Base-by-base conservation (phyloP, 306 rosid species). In the Astragalus membranaceus region DNA sequence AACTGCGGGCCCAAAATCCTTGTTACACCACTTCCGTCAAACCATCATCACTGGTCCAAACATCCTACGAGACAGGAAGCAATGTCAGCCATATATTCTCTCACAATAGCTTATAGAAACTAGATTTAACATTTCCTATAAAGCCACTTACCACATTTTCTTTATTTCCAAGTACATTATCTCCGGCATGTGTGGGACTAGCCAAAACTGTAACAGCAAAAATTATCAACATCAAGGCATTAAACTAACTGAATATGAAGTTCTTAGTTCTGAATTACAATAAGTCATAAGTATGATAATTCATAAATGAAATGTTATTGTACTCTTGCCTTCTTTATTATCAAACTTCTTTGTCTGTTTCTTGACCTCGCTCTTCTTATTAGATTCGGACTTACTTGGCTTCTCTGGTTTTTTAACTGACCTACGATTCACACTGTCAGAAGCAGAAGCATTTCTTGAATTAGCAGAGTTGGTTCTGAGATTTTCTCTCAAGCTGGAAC, bases 81-180 rank as follows among this genome's bases (percentile, higher is more conserved):
- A 54, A 7, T 23, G 39, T 33, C 70, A 69, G 66, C 30, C 70
- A 14, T 61, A 60, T 14, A 20, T 41, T 8, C 35, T 35, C 17
- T 15, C 30, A n/a, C 17, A 57, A n/a, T 50, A 23, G 51, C 13
- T 47, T 53, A 8, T 11, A 35, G 14, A 55, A 36, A 3, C n/a
- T 46, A n/a, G 33, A 71, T 17, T 17, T 36, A 16, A 62, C 15
- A 10, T 26, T 13, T 42, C 30, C 13, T 41, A 12, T 6, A 6
- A 30, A 54, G 44, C 15, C 33, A 54, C 69, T 74, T 79, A 85
- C 96, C 96, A 82, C 73, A 60, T 90, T 90, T 80, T 90, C 94
- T 87, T 90, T 90, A 85, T 86, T 75, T 68, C 73, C 88, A 44
- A 36, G 71, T 11, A 63, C 70, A 48, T 62, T 68, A 30, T 74